Evolutionary conservation across 345 rosid genomes (phyloP).

Genomic region (Kandelia obovata): DNA sequence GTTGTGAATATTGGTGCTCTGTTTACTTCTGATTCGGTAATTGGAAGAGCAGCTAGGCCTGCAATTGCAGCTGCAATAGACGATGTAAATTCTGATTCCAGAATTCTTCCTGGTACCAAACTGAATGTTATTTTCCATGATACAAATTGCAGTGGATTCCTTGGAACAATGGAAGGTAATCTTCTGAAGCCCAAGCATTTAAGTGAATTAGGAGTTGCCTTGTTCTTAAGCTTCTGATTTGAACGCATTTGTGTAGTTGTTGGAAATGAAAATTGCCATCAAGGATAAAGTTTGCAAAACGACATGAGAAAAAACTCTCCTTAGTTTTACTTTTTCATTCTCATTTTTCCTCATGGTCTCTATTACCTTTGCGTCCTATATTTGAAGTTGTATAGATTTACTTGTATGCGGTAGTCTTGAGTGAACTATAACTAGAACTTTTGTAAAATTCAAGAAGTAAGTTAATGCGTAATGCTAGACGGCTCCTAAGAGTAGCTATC

Average conservation of each 20-base stretch:
- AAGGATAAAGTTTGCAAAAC: no score
- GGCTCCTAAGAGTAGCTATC: no score
- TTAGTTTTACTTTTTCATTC: no score
- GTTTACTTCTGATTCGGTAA: conserved; percentile 64
- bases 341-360: no score
- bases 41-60: conserved; percentile 65
- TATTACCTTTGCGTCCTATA: neutral
- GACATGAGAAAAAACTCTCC: no score
- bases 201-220: neutral
- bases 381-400: neutral
- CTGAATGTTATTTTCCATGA: conserved; percentile 46
- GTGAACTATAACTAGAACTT: neutral
- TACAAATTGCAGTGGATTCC: conserved; percentile 83
- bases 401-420: neutral
- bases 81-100: conserved; percentile 64
- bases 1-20: conserved; percentile 64
- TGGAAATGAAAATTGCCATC: no score
- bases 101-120: conserved; percentile 46
- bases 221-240: neutral
- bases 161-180: conserved; percentile 80
- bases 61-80: conserved; percentile 62
- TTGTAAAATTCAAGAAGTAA: no score
- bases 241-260: neutral
- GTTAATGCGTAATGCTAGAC: no score
- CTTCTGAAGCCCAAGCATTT: conserved; percentile 5